A percentile compares a stretch with the other conserved stretches of the same genome.
Conservation (phyloP, 805 yeast genomes). For the Candida saitoana region DNA sequence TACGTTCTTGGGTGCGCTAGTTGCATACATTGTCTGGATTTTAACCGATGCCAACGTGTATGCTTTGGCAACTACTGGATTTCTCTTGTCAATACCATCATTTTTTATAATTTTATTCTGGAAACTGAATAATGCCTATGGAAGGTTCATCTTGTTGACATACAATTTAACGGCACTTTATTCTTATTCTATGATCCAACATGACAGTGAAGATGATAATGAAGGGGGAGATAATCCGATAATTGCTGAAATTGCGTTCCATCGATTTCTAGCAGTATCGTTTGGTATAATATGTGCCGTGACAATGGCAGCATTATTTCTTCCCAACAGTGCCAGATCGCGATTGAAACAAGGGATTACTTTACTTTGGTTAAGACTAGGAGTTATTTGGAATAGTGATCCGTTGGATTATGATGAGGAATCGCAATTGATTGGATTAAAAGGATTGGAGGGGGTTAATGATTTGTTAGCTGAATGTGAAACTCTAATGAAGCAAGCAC, state of each 20-base stretch:
- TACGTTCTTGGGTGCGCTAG: conserved; percentile 64
- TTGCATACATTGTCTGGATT: conserved; percentile 60
- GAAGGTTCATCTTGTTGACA: conserved; percentile 67
- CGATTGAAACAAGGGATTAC: conserved; percentile 63
- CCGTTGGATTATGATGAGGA: conserved; percentile 49
- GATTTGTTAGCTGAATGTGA: conserved; percentile 58
- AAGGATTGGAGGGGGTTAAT: conserved; percentile 46
- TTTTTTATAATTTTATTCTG: conserved; percentile 62
- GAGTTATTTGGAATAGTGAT: conserved; percentile 75
- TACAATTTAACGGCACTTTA: conserved; percentile 76
- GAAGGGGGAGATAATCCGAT: conserved; percentile 72
- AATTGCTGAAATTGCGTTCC: conserved; percentile 70
- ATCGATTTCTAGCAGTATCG: conserved; percentile 68
- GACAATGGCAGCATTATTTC: conserved; percentile 56
- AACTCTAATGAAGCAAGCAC: conserved; percentile 61
- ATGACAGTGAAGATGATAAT: conserved; percentile 53
- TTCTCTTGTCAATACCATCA: conserved; percentile 45
- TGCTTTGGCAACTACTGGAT: conserved; percentile 48
- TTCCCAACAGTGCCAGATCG: conserved; percentile 74
- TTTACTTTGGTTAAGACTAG: conserved; percentile 73
- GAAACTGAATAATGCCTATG: conserved; percentile 60
- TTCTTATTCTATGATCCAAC: conserved; percentile 61
- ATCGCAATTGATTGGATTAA: conserved; percentile 35
- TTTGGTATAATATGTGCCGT: conserved; percentile 78
- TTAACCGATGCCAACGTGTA: conserved; percentile 52